Base-by-base conservation (phyloP, 306 rosid species). In the Fagus sylvatica region DNA sequence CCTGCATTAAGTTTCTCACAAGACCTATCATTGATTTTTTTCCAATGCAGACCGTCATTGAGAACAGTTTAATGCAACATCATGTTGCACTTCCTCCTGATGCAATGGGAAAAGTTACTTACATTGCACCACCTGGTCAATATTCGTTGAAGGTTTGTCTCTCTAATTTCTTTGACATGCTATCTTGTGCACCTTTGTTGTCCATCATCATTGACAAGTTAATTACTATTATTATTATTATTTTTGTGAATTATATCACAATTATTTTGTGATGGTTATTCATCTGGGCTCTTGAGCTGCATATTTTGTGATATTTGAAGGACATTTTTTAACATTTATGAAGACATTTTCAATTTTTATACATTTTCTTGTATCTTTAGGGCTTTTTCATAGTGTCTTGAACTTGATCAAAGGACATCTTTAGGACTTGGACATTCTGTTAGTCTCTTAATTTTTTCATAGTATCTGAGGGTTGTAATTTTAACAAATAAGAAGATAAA, bases 31-130 rank as follows among this genome's bases (percentile, higher is more conserved):
- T 75, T 67, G 69, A 83, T 81, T 17, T 78, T 7, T 82, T 75
- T 42, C 57, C 54, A 34, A 54, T 73, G 87, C 94, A 96, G 99
- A 81, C 92, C 2, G 99, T 96, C 81, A 84, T 88, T 71, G 97
- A 96, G 84, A 96, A 96, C 87, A 96, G 89, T 87, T 81, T 96
- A 65, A 91, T 96, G 97, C 79, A 96, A 84, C 99, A 96, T 82
- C 98, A 80, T 74, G n/a, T 93, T 77, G 96, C 87, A 13, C 94
- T 96, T 83, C 97, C 98, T 75, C 99, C 98, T 13, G 97, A 90
- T 83, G 86, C 93, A 76, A 96, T 96, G 99, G 99, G 99, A 84
- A 96, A 96, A 90, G 82, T 96, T 81, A 84, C 96, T 68, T 96
- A 79, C 72, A 61, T 96, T 59, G 99, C 99, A 73, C 91, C 98